Base-by-base conservation (phyloP, 2,329 filamentous ascomycete species). In the Cladosporium sp. region DNA sequence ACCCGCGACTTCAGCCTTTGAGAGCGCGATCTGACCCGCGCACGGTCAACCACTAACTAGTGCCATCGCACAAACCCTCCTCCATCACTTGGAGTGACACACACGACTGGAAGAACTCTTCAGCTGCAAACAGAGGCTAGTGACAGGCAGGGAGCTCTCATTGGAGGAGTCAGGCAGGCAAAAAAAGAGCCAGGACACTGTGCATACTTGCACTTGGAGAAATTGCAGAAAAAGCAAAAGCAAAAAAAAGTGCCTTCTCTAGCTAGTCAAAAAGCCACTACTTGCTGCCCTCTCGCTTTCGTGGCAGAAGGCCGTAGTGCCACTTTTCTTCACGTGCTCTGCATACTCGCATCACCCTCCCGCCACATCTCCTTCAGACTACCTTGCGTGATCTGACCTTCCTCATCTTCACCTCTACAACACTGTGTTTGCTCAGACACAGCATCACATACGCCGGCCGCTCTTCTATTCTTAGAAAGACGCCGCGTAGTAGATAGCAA, bases 211-310 rank as follows among this genome's bases (percentile, higher is more conserved):
- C 22, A 27, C 22, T 27, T 27, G 22, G 22, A n/a, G n/a, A 9
- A 27, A 27, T 27, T 27, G 22, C 22, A 27, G 22, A 27, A 27
- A 35, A 35, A n/a, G 32, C 32, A 35, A 48, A 48, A 29, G 20
- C 20, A 46, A 36, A 33, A 35, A 40, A 47, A 38, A 39, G 45
- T 48, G 45, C 45, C 22, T 33, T 48, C 45, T 48, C 36, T 48
- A 48, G 45, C 45, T 48, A 48, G 45, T 48, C 45, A 48, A 48
- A 48, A 48, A 48, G 45, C 45, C 45, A 48, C 45, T 48, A 48
- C 45, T 48, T 48, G 45, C 45, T 22, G 36, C 45, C 43, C 36
- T 39, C 36, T 39, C 45, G 36, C 45, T 48, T 32, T 48, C 39
- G 45, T 48, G 45, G 45, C 45, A 48, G 45, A 48, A 48, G 45